Evolutionary conservation across 371 early-diverging fungal genomes (phyloP).

Genomic region (Mortierella sp.): DNA sequence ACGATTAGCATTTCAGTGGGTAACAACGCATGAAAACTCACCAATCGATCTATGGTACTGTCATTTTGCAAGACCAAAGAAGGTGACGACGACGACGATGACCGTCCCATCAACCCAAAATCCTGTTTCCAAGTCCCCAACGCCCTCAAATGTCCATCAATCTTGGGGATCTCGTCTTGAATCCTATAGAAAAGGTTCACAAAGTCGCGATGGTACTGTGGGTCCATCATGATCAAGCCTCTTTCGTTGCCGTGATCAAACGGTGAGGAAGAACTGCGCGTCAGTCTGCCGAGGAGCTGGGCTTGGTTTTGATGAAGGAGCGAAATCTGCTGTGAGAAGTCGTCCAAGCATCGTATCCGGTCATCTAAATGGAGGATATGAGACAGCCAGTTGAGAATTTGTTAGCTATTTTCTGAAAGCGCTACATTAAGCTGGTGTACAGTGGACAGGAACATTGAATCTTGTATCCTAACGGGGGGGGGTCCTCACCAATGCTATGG

Average conservation of each 20-base stretch:
- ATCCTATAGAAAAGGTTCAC: conserved; percentile 24
- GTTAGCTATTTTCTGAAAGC: not conserved
- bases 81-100: not conserved
- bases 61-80: not conserved
- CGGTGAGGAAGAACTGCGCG: not conserved
- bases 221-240: conserved; percentile 17
- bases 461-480: not conserved
- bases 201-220: conserved; percentile 29
- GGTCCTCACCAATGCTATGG: conserved; percentile 5
- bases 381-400: no score
- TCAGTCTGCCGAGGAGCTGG: conserved; percentile 23
- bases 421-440: no score
- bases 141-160: conserved; percentile 21
- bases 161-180: conserved; percentile 18
- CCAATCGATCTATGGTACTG: not conserved
- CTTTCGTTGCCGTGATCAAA: not conserved
- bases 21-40: not conserved
- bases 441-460: no score
- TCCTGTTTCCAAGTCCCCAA: conserved; percentile 12
- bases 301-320: conserved; percentile 14
- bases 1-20: not conserved
- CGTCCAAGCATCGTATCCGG: conserved; percentile 24
- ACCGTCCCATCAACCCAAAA: not conserved
- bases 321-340: conserved; percentile 17
- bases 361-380: not conserved